Conservation (phyloP, 495 filamentous ascomycete species). For the Penicillium soppii region DNA sequence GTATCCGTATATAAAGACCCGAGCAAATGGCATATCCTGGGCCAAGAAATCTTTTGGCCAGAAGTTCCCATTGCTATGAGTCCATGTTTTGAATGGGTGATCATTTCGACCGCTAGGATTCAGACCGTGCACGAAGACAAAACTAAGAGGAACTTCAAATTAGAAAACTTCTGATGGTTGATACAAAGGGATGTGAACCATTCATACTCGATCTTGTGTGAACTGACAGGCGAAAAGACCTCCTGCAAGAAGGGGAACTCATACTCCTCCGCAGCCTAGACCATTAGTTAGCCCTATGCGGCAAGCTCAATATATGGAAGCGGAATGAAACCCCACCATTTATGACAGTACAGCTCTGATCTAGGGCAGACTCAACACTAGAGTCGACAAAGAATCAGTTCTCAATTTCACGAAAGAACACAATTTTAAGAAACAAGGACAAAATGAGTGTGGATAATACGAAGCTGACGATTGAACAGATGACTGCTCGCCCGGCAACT, state of each 20-base stretch:
- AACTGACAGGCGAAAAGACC: conserved; percentile 28
- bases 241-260: conserved; percentile 40
- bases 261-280: conserved; percentile 25
- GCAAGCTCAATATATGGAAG: background rate
- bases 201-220: conserved; percentile 33
- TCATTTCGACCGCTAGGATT: conserved; percentile 38
- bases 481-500: background rate
- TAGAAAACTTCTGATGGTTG: background rate
- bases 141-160: conserved; percentile 11
- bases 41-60: conserved; percentile 43
- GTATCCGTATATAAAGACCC: conserved; percentile 45
- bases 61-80: conserved; percentile 34
- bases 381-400: background rate
- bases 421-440: background rate
- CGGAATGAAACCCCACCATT: background rate
- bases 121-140: conserved; percentile 41
- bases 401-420: background rate
- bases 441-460: background rate
- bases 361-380: background rate
- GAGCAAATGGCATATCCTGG: conserved; percentile 37
- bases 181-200: background rate
- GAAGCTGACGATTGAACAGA: background rate
- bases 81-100: conserved; percentile 44
- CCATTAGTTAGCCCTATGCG: background rate
- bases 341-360: no score